Percentiles rank a stretch among this genome's conserved stretches.
phyloP scores from a whole-genome alignment of 371 early-diverging fungal genomes.

The Cladochytrium tenue region DNA sequence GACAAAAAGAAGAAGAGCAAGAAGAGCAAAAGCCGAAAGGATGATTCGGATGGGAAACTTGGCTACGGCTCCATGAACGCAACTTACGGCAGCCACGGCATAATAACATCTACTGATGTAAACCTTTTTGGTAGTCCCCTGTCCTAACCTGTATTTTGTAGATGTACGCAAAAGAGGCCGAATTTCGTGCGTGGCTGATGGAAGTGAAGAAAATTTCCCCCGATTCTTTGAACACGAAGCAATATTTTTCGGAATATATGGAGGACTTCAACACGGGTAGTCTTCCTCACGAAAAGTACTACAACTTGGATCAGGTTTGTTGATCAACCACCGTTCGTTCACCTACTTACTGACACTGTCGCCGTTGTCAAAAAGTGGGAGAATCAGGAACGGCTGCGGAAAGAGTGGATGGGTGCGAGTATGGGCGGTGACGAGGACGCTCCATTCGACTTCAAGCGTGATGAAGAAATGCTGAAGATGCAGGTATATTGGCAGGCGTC shows the following conservation, averaged over 20 bases:
- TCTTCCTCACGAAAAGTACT: slow-evolving; percentile 61
- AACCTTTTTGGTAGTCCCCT: too few relatives aligned
- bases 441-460: slow-evolving; percentile 25
- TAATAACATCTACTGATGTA: slow-evolving; percentile 37
- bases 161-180: slow-evolving; percentile 66
- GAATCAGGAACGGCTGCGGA: not conserved
- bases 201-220: slow-evolving; percentile 68
- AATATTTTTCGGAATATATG: slow-evolving; percentile 69
- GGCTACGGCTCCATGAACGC: not conserved
- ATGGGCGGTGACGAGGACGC: slow-evolving; percentile 4
- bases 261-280: slow-evolving; percentile 79
- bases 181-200: slow-evolving; percentile 75
- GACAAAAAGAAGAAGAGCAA: not conserved
- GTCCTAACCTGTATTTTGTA: too few relatives aligned
- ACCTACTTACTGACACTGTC: too few relatives aligned
- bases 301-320: not conserved
- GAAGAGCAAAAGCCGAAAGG: not conserved
- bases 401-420: slow-evolving; percentile 4
- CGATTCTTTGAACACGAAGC: slow-evolving; percentile 60
- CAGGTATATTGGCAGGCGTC: slow-evolving; percentile 28
- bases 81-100: slow-evolving; percentile 44
- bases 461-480: slow-evolving; percentile 15
- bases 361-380: slow-evolving; percentile 51
- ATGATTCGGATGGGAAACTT: not conserved
- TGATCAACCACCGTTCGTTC: not conserved